Evolutionary conservation across 176 grass and related monocot genomes (phyloP).

Genomic region (Metroxylon sagu): DNA sequence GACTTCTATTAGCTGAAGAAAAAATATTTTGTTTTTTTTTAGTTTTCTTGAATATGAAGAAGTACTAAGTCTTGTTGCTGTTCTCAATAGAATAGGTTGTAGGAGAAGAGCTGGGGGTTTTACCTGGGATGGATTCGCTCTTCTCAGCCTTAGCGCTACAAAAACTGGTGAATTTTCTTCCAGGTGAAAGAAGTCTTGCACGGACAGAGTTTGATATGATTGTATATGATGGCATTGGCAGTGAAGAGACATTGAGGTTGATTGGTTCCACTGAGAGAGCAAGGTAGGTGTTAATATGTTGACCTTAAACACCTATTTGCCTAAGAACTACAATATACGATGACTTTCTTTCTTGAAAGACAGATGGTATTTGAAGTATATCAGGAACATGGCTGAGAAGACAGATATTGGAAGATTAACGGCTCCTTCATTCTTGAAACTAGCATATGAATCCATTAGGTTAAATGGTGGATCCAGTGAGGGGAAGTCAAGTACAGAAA

Average conservation of each 20-base stretch:
- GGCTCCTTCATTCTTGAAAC: constrained; percentile 72
- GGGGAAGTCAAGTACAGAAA: constrained; percentile 56
- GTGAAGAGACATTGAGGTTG: constrained; percentile 62
- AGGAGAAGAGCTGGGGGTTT: constrained; percentile 83
- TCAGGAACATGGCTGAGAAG: constrained; percentile 71
- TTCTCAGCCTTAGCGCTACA: constrained; percentile 62
- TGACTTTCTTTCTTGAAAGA: constrained; percentile 25
- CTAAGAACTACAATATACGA: constrained; percentile 5
- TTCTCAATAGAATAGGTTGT: constrained; percentile 69
- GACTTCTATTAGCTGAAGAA: neutral
- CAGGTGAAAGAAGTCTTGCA: constrained; percentile 36
- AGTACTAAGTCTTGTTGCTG: constrained; percentile 25
- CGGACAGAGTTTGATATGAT: constrained; percentile 64
- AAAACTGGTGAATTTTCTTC: constrained; percentile 67
- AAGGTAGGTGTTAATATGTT: constrained; percentile 40
- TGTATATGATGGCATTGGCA: constrained; percentile 73
- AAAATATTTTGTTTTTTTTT: neutral
- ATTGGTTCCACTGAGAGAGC: constrained; percentile 68
- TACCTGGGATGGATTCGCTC: constrained; percentile 76
- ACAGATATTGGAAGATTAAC: constrained; percentile 86
- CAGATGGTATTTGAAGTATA: constrained; percentile 77
- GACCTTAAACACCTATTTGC: constrained; percentile 4
- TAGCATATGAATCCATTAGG: constrained; percentile 61
- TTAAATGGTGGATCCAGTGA: constrained; percentile 58
- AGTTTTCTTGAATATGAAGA: neutral